Percentiles rank a stretch among this genome's conserved stretches.
Conservation (phyloP, 176 grass and related monocot species). For the Avena sativa region DNA sequence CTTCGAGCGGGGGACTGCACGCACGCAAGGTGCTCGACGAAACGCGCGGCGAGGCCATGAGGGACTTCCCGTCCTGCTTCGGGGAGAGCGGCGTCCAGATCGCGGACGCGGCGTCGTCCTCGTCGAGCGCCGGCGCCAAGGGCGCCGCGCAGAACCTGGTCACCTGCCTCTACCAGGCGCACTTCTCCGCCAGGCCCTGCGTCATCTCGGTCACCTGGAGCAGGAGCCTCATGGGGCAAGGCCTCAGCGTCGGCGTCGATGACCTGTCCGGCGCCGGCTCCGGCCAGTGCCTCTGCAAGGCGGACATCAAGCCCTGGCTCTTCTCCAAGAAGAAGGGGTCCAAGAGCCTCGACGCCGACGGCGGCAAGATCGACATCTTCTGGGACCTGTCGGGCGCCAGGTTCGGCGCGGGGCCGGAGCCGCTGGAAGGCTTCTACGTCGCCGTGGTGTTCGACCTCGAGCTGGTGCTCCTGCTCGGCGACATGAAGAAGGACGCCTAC, state of each 20-base stretch:
- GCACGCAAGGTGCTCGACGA: constrained; percentile 40
- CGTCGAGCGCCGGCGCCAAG: constrained; percentile 46
- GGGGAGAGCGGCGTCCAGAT: constrained; percentile 90
- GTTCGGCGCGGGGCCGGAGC: constrained; percentile 62
- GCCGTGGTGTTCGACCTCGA: constrained; percentile 67
- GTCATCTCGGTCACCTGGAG: constrained; percentile 59
- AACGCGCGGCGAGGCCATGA: constrained; percentile 51
- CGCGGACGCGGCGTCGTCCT: constrained; percentile 60
- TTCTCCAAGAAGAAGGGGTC: constrained; percentile 82
- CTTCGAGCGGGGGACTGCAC: constrained; percentile 28
- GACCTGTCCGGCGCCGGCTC: constrained; percentile 33
- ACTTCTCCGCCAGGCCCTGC: constrained; percentile 53
- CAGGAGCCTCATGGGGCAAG: constrained; percentile 71
- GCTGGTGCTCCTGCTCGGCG: constrained; percentile 68
- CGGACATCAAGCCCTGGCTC: constrained; percentile 76
- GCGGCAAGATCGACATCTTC: constrained; percentile 71
- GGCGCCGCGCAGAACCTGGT: constrained; percentile 64
- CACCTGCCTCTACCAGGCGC: constrained; percentile 79
- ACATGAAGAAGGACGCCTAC: constrained; percentile 71
- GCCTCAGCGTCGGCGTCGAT: constrained; percentile 67
- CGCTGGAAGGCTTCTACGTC: constrained; percentile 62
- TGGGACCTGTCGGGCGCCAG: constrained; percentile 71
- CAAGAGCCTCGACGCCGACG: constrained; percentile 60
- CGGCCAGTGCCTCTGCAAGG: constrained; percentile 66
- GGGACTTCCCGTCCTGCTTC: constrained; percentile 92